Conservation (phyloP, 2,329 filamentous ascomycete species). For the Calonectria pseudoturangicola region DNA sequence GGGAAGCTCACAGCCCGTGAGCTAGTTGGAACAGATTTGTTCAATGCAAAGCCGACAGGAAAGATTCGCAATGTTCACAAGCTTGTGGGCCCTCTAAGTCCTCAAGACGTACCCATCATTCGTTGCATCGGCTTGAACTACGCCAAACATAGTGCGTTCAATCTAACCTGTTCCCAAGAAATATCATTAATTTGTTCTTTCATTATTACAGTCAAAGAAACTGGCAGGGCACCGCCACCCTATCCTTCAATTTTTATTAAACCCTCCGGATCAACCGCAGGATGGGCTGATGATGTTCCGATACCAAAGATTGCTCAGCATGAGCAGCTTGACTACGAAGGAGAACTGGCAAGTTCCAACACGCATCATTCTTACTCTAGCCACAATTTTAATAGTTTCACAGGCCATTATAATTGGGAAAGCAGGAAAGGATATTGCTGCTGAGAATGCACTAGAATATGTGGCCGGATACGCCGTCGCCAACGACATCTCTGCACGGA, state of each 20-base stretch:
- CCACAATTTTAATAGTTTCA: background rate
- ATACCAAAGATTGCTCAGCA: background rate
- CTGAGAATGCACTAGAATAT: background rate
- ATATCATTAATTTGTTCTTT: background rate
- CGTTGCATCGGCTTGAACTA: constrained; percentile 17
- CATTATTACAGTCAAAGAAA: background rate
- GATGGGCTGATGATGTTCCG: background rate
- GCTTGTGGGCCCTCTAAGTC: background rate
- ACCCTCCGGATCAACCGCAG: background rate
- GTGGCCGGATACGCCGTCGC: constrained; percentile 13
- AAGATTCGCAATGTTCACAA: background rate
- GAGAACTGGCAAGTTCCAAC: background rate
- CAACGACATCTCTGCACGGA: constrained; percentile 7
- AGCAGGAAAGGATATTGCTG: background rate
- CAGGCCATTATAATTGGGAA: background rate
- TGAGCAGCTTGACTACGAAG: constrained; percentile 17
- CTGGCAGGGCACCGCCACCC: background rate
- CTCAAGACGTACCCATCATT: background rate
- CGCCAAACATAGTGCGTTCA: background rate
- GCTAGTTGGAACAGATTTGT: background rate
- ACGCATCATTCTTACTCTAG: too few species aligned
- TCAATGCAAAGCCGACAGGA: background rate
- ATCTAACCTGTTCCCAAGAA: too few species aligned
- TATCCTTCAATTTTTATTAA: constrained; percentile 15
- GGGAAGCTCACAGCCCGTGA: constrained; percentile 1